Base-by-base conservation (phyloP, 441 rosid species). In the Adansonia gregorii region DNA sequence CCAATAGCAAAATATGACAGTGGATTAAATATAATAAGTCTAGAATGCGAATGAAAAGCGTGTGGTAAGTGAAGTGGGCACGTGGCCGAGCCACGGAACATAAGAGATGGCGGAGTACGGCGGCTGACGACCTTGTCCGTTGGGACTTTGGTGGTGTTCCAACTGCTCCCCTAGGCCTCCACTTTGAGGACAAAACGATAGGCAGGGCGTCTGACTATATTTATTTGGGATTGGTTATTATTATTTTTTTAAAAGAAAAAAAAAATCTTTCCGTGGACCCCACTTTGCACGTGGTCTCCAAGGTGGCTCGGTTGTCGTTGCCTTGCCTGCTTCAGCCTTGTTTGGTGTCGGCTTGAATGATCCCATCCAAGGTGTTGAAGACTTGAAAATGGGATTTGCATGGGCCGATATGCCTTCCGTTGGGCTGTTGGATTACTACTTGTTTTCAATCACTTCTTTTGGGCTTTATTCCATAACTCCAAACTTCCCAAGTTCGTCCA, bases 81-180 rank as follows among this genome's bases (percentile, higher is more conserved):
- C 39, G 39, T 31, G 39, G 39, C 39, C 39, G 4, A 31, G 39
- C 39, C 39, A 7, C 1, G 3, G 69, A 64, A 65, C 74, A 2
- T 19, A 58, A 58, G 15, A 39, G 71, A 46, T 20, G 35, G 24
- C 27, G 10, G 75, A 6, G 15, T 31, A 31, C 39, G 6, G 63
- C 39, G 9, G 52, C 56, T 79, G 88, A 83, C 80, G 79, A 55
- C 48, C 49, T 15, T 3, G 27, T 72, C 79, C 75, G 73, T 75
- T 72, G 10, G 74, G 68, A 12, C 55, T 51, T 51, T 70, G 79
- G 20, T 72, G 70, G 54, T 67, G 78, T 81, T 80, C 60, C 84
- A 83, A 82, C 84, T 80, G 81, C 86, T 80, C 86, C 84, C 31
- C 35, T 55, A 31, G 43, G 58, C 64, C 61, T 24, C 58, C 64